Conservation (phyloP, 1,284 basidiomycete species). For the Kwoniella shivajii region DNA sequence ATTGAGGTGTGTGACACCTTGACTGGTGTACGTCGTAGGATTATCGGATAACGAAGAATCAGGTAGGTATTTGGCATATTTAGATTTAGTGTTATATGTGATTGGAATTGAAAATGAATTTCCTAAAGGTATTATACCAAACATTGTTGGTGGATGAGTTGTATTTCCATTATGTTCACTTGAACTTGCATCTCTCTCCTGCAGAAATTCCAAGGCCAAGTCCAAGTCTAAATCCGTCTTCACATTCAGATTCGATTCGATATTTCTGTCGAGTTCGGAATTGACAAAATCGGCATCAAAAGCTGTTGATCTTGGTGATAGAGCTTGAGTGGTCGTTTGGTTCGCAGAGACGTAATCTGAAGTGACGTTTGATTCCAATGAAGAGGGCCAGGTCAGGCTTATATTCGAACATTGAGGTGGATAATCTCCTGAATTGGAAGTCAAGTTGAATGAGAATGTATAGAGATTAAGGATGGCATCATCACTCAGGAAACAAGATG, state of each 20-base stretch:
- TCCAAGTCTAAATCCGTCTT: background rate
- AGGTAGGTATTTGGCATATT: slow-evolving; percentile 36
- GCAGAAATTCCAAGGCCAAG: background rate
- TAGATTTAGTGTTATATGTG: slow-evolving; percentile 34
- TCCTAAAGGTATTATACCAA: slow-evolving; percentile 51
- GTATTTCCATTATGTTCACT: slow-evolving; percentile 43
- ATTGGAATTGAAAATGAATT: slow-evolving; percentile 51
- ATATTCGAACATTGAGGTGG: slow-evolving; percentile 51
- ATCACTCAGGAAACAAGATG: slow-evolving; percentile 43
- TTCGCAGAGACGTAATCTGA: slow-evolving; percentile 5
- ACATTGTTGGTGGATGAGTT: slow-evolving; percentile 48
- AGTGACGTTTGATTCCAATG: slow-evolving; percentile 41
- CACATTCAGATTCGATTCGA: too few relatives aligned
- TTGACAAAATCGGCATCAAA: too few relatives aligned
- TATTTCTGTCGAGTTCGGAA: too few relatives aligned
- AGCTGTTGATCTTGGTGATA: too few relatives aligned
- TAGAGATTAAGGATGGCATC: slow-evolving; percentile 42
- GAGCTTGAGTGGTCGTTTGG: background rate
- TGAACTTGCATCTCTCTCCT: slow-evolving; percentile 17
- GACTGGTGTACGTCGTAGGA: slow-evolving; percentile 42
- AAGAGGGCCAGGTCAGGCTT: slow-evolving; percentile 49
- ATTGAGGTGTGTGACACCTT: slow-evolving; percentile 46
- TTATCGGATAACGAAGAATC: slow-evolving; percentile 31
- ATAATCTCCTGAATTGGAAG: slow-evolving; percentile 19
- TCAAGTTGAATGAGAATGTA: slow-evolving; percentile 49